Evolutionary conservation across 768 basidiomycete genomes (phyloP), one percentile per base, ranked within the genome.

Genomic region (Daedaleopsis sinensis): DNA sequence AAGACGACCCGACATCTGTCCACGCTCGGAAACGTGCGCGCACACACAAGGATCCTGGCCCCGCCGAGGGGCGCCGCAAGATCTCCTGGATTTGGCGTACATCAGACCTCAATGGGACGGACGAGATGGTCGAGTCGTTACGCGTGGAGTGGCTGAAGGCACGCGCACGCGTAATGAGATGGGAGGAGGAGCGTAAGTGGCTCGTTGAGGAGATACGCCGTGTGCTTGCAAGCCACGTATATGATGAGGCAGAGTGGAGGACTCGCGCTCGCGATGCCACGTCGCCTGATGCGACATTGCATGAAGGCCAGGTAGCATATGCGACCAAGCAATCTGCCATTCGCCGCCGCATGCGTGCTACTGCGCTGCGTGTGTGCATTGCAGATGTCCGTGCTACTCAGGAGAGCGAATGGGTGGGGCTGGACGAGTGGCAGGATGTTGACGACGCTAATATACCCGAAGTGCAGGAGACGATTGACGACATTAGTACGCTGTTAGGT

Each of bases 151-250:
- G 63, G 59, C 19, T 39, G 11, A 60, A 61, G 48, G 56, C 51
- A 13, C 48, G 52, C 10, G 54, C 59, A 10, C 47, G 60, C 3
- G 43, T 35, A 10, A 9, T 38, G 3, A 53, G 59, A 23, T 67
- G 65, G 65, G 21, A 43, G 21, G 63, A 67, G 55, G 64, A 67
- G 52, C 36, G 32, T 5, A 18, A 48, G 39, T 60, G 61, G 18
- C 10, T 67, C 23, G 12, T 38, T 2, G 65, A 67, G 52, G 65
- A 67, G 38, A 57, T 58, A 55, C 59, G 64, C 19, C 55, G 53
- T 6, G 59, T 50, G 11, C 36, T 57, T 2, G 50, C 55, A 6
- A 32, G 13, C n/a, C 42, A 15, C 12, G 42, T 12, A 4, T 43
- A 15, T n/a, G 15, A 43, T 5, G 42, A 43, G 42, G 7, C 5